phyloP scores from a whole-genome alignment of 163 green algal species.

The Botryococcus braunii region DNA sequence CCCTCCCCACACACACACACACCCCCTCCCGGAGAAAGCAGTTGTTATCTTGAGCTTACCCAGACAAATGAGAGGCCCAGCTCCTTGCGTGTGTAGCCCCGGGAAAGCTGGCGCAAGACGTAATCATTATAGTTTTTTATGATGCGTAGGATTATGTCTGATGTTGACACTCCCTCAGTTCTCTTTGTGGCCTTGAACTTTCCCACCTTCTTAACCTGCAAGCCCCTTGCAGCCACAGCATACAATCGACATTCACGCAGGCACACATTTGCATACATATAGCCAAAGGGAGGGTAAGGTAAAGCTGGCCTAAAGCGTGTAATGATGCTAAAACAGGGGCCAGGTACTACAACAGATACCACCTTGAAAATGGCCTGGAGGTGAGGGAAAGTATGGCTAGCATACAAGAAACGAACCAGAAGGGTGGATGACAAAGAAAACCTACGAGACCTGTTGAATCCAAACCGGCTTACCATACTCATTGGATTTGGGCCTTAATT shows the following conservation, averaged over 20 bases:
- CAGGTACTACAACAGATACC: no score
- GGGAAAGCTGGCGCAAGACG: conserved; percentile 79
- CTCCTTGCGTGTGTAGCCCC: conserved; percentile 79
- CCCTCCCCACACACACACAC: no score
- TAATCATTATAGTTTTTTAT: conserved; percentile 88
- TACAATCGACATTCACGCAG: not conserved
- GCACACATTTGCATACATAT: not conserved
- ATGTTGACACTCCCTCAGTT: conserved; percentile 84
- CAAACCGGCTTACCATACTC: no score
- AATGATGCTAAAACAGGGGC: no score
- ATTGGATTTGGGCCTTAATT: no score
- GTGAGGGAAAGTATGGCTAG: no score
- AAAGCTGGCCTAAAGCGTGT: no score
- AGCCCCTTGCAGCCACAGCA: not conserved
- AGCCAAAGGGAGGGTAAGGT: not conserved
- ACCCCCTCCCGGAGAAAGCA: not conserved
- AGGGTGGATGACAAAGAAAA: no score
- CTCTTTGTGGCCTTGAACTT: conserved; percentile 77
- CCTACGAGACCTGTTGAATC: no score
- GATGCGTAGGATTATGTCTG: conserved; percentile 86
- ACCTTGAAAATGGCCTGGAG: no score
- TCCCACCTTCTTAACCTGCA: conserved; percentile 70
- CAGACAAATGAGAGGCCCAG: conserved; percentile 72
- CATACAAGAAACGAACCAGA: no score
- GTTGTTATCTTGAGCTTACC: no score